These are phyloP conservation scores for Coemansia sp. DNA, from an alignment of 371 early-diverging fungal genomes.

Conservation along the genomic window DNA sequence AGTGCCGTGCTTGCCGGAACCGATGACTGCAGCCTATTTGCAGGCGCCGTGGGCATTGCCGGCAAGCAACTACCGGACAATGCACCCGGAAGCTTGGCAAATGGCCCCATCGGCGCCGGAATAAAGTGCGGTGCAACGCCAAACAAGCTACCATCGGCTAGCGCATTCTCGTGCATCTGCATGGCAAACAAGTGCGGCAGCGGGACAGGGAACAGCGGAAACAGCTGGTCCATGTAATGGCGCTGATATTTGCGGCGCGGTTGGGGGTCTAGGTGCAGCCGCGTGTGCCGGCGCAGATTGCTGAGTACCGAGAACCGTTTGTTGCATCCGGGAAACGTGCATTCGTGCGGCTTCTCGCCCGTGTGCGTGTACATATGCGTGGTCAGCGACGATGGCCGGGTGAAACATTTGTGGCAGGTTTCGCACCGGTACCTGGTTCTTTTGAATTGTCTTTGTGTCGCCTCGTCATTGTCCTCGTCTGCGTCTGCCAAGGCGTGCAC, in stretches of 20 bases:
- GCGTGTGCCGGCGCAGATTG: constrained; percentile 72
- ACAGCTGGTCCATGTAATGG: neutral
- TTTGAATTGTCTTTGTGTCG: neutral
- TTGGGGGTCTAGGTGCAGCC: constrained; percentile 42
- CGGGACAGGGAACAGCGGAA: constrained; percentile 6
- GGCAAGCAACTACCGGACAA: neutral
- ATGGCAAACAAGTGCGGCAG: constrained; percentile 6
- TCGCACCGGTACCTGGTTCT: constrained; percentile 59
- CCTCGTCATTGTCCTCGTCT: neutral
- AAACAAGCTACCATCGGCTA: neutral
- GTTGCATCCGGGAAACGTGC: constrained; percentile 63
- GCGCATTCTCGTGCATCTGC: constrained; percentile 4
- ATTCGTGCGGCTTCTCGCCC: constrained; percentile 73
- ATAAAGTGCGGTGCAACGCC: neutral
- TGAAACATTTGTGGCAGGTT: constrained; percentile 68
- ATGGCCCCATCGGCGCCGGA: neutral
- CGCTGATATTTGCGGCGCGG: constrained; percentile 11
- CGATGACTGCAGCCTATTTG: neutral
- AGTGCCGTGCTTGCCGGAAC: neutral
- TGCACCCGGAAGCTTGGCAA: constrained; percentile 4
- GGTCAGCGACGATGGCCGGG: constrained; percentile 70
- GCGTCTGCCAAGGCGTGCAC: neutral
- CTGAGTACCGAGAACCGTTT: constrained; percentile 74
- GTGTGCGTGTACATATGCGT: constrained; percentile 77
- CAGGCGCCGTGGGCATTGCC: neutral